phyloP scores from a whole-genome alignment of 106 monocot species.

The Hemerocallis citrina region DNA sequence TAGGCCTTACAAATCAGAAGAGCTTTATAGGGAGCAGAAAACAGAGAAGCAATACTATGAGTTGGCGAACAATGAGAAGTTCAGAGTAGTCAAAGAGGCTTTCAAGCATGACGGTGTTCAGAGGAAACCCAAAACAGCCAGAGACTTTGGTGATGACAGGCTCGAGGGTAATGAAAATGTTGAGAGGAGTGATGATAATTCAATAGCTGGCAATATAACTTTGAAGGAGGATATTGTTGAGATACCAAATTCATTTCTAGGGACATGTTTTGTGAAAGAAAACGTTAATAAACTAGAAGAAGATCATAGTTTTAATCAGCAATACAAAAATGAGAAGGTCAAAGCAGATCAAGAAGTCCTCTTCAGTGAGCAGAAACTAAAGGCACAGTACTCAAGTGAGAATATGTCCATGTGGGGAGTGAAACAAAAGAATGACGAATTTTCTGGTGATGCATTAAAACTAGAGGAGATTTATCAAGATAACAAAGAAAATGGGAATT shows the following conservation, averaged over 20 bases:
- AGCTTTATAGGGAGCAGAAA: conserved; percentile 53
- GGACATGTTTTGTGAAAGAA: conserved; percentile 40
- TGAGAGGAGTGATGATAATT: conserved; percentile 2
- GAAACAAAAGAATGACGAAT: conserved; percentile 12
- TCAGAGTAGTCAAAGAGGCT: conserved; percentile 12
- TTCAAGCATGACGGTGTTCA: conserved; percentile 6
- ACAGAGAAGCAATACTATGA: conserved; percentile 59
- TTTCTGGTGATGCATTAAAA: conserved; percentile 2
- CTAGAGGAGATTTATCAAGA: conserved; percentile 7
- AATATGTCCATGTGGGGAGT: conserved; percentile 13
- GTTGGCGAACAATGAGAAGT: conserved; percentile 23
- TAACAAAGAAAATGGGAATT: conserved; percentile 8
- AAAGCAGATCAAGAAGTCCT: conserved; percentile 6
- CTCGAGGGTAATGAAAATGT: conserved; percentile 4
- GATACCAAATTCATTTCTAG: conserved; percentile 13
- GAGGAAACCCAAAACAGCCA: conserved; percentile 18
- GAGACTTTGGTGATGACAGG: conserved; percentile 3
- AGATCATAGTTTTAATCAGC: neutral
- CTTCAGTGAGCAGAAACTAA: conserved; percentile 43
- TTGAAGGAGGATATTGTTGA: conserved; percentile 12
- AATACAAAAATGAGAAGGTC: conserved; percentile 8
- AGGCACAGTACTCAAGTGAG: conserved; percentile 2
- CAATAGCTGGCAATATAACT: conserved; percentile 4
- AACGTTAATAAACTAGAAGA: conserved; percentile 17
- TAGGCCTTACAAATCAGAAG: conserved; percentile 10